Evolutionary conservation across 2,329 filamentous ascomycete genomes (phyloP).

Genomic region (Chaetomiaceae sp.): DNA sequence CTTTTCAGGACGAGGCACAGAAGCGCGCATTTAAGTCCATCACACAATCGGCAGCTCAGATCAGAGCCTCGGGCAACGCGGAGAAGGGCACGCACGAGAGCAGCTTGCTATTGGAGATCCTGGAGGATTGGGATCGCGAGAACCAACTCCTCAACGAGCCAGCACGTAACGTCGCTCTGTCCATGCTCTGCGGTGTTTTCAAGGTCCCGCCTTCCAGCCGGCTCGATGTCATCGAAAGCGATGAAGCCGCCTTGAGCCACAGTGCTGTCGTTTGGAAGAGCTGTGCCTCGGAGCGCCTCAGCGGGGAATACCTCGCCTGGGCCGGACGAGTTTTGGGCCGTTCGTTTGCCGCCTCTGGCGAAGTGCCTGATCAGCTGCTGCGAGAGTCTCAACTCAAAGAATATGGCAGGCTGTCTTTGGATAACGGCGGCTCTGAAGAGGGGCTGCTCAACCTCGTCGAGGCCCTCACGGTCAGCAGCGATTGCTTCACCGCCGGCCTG

Average conservation of each 20-base stretch:
- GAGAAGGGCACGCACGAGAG: slow-evolving; percentile 70
- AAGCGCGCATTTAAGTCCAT: slow-evolving; percentile 61
- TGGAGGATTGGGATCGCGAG: slow-evolving; percentile 64
- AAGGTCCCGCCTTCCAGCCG: slow-evolving; percentile 51
- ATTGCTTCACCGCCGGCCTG: slow-evolving; percentile 52
- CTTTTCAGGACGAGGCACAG: slow-evolving; percentile 46
- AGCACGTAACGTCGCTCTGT: slow-evolving; percentile 66
- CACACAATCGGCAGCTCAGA: slow-evolving; percentile 62
- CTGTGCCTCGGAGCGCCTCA: slow-evolving; percentile 59
- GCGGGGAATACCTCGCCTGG: slow-evolving; percentile 74
- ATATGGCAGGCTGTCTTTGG: slow-evolving; percentile 45
- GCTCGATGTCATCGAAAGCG: slow-evolving; percentile 65
- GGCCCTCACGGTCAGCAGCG: slow-evolving; percentile 55
- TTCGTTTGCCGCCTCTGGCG: slow-evolving; percentile 73
- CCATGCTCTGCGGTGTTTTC: slow-evolving; percentile 72
- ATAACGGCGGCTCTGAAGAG: slow-evolving; percentile 55
- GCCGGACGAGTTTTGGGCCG: slow-evolving; percentile 78
- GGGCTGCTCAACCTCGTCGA: slow-evolving; percentile 60
- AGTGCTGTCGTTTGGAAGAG: slow-evolving; percentile 72
- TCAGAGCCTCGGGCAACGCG: slow-evolving; percentile 65
- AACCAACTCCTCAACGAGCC: slow-evolving; percentile 64
- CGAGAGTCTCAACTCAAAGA: slow-evolving; percentile 54
- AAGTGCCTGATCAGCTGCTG: slow-evolving; percentile 57
- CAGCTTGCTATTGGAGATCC: slow-evolving; percentile 70
- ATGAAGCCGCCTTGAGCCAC: slow-evolving; percentile 58